phyloP scores from a whole-genome alignment of 768 basidiomycete genomes.

The Tulasnella sp. region DNA sequence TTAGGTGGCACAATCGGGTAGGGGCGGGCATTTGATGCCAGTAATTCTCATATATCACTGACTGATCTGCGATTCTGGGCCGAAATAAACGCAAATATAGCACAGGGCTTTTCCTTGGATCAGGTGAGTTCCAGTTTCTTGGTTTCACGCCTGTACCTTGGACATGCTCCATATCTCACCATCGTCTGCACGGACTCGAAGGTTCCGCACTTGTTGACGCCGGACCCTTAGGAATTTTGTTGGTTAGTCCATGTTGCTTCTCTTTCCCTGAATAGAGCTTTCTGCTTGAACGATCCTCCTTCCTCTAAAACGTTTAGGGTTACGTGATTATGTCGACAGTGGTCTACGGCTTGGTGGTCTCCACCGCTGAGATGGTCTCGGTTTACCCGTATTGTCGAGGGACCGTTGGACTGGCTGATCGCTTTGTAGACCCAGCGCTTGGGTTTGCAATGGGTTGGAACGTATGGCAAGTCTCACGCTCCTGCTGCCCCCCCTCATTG shows the following conservation, averaged over 20 bases:
- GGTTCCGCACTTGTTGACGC: slow-evolving; percentile 4
- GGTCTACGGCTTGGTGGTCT: neutral
- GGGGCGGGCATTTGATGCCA: neutral
- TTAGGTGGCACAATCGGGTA: neutral
- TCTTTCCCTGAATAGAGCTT: no score
- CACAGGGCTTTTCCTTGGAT: neutral
- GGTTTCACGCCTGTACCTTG: neutral
- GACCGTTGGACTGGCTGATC: slow-evolving; percentile 4
- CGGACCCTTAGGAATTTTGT: slow-evolving; percentile 8
- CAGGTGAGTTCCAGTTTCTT: neutral
- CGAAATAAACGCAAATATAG: neutral
- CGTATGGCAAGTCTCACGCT: slow-evolving; percentile 2
- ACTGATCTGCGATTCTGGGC: neutral
- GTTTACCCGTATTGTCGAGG: slow-evolving; percentile 9
- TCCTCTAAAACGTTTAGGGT: no score
- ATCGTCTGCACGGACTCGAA: neutral
- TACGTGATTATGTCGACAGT: neutral
- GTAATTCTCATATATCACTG: neutral
- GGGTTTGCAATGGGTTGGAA: slow-evolving; percentile 18
- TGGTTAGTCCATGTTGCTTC: neutral
- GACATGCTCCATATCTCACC: neutral
- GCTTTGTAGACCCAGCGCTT: slow-evolving; percentile 10
- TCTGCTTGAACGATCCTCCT: no score
- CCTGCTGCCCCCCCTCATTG: neutral
- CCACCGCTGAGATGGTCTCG: slow-evolving; percentile 8